Base-by-base conservation (phyloP, 768 basidiomycete species). In the Aureoboletus auriporus region DNA sequence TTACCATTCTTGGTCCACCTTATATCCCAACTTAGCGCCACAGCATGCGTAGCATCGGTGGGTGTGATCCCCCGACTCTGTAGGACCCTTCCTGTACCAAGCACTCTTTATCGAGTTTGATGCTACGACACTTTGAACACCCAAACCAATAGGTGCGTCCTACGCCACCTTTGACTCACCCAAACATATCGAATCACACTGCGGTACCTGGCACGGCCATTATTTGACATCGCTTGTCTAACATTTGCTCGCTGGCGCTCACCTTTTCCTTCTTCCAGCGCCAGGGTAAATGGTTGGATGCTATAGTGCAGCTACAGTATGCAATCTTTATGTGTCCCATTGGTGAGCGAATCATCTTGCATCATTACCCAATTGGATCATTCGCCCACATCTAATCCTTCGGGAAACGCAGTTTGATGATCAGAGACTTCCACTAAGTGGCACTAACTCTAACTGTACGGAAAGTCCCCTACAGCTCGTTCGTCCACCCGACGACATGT, bases 1-100 rank as follows among this genome's bases (percentile, higher is more conserved):
- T 55, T 52, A 10, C 56, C 55, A 39, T 49, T 61, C 58, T 49
- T 20, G 54, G 59, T 6, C 8, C 34, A 13, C 42, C 28, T 56
- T 56, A 42, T 53, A 37, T 49, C 42, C 47, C 27, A 28, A 6
- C 27, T 20, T 9, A 14, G 20, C 38, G 44, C 47, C 58, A 51
- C 59, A 40, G 10, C 7, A 39, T 33, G 36, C 36, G 20, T 20
- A 37, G 12, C 36, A 8, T 23, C 33, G 33, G 33, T 33, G 11
- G 27, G 8, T 20, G 12, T 14, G 42, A 13, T 35, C 23, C 26
- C 13, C 20, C 20, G 20, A n/a, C 30, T 12, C 9, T 14, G 26
- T 28, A 29, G 27, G 36, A 12, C 41, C 52, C 44, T 37, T 47
- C 35, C 30, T 6, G 33, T 30, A 7, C 47, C 31, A 37, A 46